A percentile compares a stretch with the other conserved stretches of the same genome.
Evolutionary conservation across 2,329 filamentous ascomycete genomes (phyloP).

Genomic region (Arthrobotrys musiformis): DNA sequence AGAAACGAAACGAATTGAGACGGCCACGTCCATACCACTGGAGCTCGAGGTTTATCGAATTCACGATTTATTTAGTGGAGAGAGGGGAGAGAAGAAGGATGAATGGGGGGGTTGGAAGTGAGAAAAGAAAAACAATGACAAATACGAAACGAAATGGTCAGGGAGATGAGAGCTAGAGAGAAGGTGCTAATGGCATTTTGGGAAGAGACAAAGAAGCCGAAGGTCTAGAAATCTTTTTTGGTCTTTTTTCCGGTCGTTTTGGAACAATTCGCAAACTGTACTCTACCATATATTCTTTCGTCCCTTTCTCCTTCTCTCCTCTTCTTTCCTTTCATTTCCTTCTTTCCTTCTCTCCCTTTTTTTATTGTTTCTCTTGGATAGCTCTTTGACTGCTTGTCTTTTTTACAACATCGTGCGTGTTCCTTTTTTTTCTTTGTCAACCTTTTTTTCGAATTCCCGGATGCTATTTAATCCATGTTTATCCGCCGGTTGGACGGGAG

Average conservation of each 20-base stretch:
- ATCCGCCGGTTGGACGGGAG: slow-evolving; percentile 53
- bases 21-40: slow-evolving; percentile 14
- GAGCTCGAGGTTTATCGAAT: neutral
- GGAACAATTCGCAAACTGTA: slow-evolving; percentile 51
- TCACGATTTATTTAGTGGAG: too few species aligned
- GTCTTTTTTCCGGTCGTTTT: too few species aligned
- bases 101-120: slow-evolving; percentile 2
- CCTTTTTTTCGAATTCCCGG: neutral
- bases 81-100: too few species aligned
- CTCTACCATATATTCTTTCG: slow-evolving; percentile 47
- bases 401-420: neutral
- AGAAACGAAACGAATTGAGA: slow-evolving; percentile 44
- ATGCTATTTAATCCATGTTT: slow-evolving; percentile 28
- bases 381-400: neutral
- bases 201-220: neutral
- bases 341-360: neutral
- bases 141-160: neutral
- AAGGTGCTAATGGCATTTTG: slow-evolving; percentile 25
- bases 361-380: neutral
- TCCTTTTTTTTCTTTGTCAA: neutral
- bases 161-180: neutral
- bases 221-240: neutral
- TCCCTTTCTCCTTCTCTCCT: neutral
- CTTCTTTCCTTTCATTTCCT: neutral
- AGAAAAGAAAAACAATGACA: too few species aligned